These are phyloP conservation scores for Trypanosomatidae sp. DNA, from an alignment of 208 protist species.

Conservation along the genomic window DNA sequence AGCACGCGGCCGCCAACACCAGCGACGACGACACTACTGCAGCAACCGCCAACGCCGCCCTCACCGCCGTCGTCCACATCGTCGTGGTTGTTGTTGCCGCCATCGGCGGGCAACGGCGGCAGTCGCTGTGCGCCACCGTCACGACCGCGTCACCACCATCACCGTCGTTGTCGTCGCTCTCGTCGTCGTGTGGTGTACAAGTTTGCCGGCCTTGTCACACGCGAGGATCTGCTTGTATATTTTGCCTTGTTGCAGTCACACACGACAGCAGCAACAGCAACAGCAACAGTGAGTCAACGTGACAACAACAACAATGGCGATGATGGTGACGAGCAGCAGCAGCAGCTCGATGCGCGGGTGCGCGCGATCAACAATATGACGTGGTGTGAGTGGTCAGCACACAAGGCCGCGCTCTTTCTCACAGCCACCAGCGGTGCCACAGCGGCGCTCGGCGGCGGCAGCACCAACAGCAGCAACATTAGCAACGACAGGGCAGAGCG, in stretches of 20 bases:
- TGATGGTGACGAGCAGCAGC: neutral
- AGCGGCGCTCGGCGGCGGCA: too few species aligned
- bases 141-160: neutral
- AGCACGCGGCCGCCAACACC: too few species aligned
- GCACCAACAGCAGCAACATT: too few species aligned
- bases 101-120: too few species aligned
- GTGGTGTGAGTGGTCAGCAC: constrained; percentile 55
- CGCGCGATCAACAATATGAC: constrained; percentile 40
- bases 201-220: constrained; percentile 81
- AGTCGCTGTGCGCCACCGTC: too few species aligned
- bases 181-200: constrained; percentile 18
- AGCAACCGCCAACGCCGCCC: too few species aligned
- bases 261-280: constrained; percentile 2
- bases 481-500: constrained; percentile 17
- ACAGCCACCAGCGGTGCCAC: constrained; percentile 11
- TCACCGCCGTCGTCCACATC: too few species aligned
- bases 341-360: constrained; percentile 23
- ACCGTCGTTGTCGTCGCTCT: neutral
- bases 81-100: too few species aligned
- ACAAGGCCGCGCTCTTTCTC: constrained; percentile 66
- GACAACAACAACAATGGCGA: neutral
- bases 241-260: constrained; percentile 44
- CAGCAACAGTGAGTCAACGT: neutral
- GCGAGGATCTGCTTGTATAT: constrained; percentile 74
- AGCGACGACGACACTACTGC: too few species aligned